Evolutionary conservation across 352 stramenopile species (phyloP), one percentile per base, ranked within the genome.

Genomic region (Pythium periplocum): DNA sequence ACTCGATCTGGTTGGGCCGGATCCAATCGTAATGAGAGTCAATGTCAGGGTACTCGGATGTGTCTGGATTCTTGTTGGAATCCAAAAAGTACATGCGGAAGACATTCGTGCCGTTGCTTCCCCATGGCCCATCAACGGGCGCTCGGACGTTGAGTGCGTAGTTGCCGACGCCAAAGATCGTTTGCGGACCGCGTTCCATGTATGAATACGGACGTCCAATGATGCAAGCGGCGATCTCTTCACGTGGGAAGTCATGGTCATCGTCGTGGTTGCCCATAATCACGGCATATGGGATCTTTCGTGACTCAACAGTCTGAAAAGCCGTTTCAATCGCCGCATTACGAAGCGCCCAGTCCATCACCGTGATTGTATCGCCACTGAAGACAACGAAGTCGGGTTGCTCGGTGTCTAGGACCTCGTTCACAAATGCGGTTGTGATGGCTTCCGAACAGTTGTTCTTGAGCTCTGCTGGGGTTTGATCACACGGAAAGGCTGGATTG

Each of bases 61-160:
- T 69, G 33, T 68, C 48, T 2, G 66, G 59, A 3, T 68, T 53
- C 1, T 58, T 62, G 10, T 67, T 52, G 0, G 76, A 84, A 48
- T 85, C 77, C 33, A 87, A 46, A 53, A 87, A 84, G 53, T 85
- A 87, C 64, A 87, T 83, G 11, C 71, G 71, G 46, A 86, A 83
- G 2, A 84, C 65, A 0, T 52, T 61, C 7, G 65, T 48, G 8
- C 55, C 54, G 0, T 46, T 33, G 33, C 45, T 12, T 4, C 74
- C 70, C 74, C 73, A 84, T 0, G 51, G 37, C 0, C 67, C 71
- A 33, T 53, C 44, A 2, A 38, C 35, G 12, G 78, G 73, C 0
- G 75, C 66, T 2, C 66, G 53, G 26, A 89, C 62, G 12, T 64
- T 65, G 0, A 84, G 60, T 53, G 69, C 71, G 52, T 81, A 86